phyloP scores from a whole-genome alignment of 768 basidiomycete species.

The Macrolepiota dolichaula region DNA sequence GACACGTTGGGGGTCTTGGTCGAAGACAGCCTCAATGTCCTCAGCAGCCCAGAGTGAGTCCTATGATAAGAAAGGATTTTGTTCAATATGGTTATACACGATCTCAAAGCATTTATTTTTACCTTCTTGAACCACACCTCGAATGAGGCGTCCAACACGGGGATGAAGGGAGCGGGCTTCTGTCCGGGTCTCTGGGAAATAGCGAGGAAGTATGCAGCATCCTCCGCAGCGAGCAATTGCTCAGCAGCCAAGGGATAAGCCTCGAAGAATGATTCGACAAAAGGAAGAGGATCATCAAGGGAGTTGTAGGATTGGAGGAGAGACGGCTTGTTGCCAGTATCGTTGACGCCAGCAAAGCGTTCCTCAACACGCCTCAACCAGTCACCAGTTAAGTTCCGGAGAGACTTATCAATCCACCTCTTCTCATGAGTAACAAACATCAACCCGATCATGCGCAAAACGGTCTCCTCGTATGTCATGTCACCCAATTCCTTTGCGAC shows the following conservation, averaged over 20 bases:
- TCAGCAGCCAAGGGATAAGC: conserved; percentile 77
- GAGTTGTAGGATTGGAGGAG: conserved; percentile 78
- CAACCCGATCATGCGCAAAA: conserved; percentile 84
- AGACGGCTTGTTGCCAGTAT: conserved; percentile 72
- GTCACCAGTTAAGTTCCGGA: conserved; percentile 93
- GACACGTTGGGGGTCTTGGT: conserved; percentile 97
- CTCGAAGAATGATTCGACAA: conserved; percentile 81
- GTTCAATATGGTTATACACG: conserved; percentile 5
- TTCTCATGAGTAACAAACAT: conserved; percentile 92
- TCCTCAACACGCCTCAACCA: conserved; percentile 97
- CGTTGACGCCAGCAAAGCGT: conserved; percentile 89
- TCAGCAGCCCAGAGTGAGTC: conserved; percentile 98
- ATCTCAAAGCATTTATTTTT: conserved; percentile 20
- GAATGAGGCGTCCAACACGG: conserved; percentile 87
- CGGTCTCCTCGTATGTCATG: conserved; percentile 98
- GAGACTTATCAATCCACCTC: conserved; percentile 89
- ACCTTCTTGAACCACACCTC: conserved; percentile 99
- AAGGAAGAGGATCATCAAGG: conserved; percentile 77
- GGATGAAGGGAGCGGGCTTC: conserved; percentile 98
- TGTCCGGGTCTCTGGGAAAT: conserved; percentile 95
- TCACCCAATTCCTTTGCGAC: conserved; percentile 85
- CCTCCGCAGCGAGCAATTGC: conserved; percentile 90
- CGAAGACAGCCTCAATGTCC: conserved; percentile 98
- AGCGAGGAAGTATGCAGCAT: conserved; percentile 92
- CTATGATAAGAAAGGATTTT: conserved; percentile 33